Conservation (phyloP, 1,284 basidiomycete genomes). For the Cronartium ribicola region DNA sequence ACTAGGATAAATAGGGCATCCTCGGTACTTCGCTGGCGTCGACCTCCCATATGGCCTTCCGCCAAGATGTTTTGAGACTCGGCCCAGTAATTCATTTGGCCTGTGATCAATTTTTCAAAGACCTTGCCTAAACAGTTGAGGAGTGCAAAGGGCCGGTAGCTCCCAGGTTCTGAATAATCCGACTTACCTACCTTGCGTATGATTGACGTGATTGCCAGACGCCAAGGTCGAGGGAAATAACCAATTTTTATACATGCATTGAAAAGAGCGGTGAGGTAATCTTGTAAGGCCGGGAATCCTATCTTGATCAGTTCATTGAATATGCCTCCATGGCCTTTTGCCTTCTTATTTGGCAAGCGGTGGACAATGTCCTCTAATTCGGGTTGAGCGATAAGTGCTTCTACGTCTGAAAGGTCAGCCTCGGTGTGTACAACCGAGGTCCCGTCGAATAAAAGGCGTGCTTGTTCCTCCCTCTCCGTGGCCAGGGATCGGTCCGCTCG, state of each 20-base stretch:
- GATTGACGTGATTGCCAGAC: background rate
- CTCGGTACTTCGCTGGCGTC: background rate
- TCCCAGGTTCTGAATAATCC: background rate
- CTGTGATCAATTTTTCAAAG: background rate
- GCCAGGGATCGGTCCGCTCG: background rate
- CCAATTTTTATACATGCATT: background rate
- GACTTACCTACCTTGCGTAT: background rate
- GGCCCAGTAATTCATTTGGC: background rate
- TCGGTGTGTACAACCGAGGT: background rate
- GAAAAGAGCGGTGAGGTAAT: background rate
- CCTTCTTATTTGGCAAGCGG: background rate
- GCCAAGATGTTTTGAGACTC: background rate
- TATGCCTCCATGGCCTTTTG: background rate
- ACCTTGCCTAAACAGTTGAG: constrained; percentile 4
- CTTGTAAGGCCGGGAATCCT: background rate
- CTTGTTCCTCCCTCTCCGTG: background rate
- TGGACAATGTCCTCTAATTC: background rate
- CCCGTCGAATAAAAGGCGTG: constrained; percentile 1
- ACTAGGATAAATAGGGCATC: background rate
- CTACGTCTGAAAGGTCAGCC: background rate
- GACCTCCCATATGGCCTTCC: background rate
- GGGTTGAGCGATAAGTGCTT: background rate
- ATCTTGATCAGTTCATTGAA: constrained; percentile 1
- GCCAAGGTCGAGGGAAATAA: background rate
- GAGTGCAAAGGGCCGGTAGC: background rate